phyloP scores from a whole-genome alignment of 2,329 filamentous ascomycete species.

The Podosphaera leucotricha region DNA sequence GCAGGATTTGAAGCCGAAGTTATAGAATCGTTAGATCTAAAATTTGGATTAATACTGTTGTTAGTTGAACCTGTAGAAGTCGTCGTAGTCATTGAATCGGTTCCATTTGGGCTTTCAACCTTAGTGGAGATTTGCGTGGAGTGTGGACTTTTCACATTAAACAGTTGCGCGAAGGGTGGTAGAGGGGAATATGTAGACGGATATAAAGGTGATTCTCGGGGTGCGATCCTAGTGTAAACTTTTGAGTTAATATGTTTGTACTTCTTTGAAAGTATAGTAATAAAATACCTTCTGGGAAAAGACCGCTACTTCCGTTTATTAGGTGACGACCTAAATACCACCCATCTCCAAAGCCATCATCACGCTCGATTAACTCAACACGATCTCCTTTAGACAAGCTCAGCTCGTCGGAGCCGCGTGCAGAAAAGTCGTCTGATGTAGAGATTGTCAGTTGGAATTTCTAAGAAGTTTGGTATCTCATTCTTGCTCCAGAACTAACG shows the following conservation, averaged over 20 bases:
- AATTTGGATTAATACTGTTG: neutral
- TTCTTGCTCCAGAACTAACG: neutral
- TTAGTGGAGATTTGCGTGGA: conserved; percentile 2
- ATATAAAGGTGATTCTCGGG: conserved; percentile 13
- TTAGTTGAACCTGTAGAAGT: conserved; percentile 4
- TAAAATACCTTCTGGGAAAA: conserved; percentile 54
- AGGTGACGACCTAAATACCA: conserved; percentile 64
- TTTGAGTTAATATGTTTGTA: conserved; percentile 2
- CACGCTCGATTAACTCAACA: conserved; percentile 61
- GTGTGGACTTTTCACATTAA: conserved; percentile 1
- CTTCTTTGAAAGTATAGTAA: neutral
- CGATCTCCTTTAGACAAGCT: conserved; percentile 66
- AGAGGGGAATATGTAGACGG: conserved; percentile 6
- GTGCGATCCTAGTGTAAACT: conserved; percentile 17
- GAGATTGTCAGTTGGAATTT: conserved; percentile 4
- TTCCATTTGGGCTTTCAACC: conserved; percentile 2
- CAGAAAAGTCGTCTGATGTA: conserved; percentile 61
- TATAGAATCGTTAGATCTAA: neutral
- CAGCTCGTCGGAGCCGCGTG: conserved; percentile 80
- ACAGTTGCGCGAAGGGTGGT: neutral
- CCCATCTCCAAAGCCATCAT: conserved; percentile 74
- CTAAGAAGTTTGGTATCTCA: neutral
- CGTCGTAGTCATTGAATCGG: conserved; percentile 1
- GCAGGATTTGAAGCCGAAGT: neutral
- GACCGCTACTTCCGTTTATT: conserved; percentile 46